Evolutionary conservation across 257 asterid species (phyloP).

Genomic region (Nicotiana attenuata): DNA sequence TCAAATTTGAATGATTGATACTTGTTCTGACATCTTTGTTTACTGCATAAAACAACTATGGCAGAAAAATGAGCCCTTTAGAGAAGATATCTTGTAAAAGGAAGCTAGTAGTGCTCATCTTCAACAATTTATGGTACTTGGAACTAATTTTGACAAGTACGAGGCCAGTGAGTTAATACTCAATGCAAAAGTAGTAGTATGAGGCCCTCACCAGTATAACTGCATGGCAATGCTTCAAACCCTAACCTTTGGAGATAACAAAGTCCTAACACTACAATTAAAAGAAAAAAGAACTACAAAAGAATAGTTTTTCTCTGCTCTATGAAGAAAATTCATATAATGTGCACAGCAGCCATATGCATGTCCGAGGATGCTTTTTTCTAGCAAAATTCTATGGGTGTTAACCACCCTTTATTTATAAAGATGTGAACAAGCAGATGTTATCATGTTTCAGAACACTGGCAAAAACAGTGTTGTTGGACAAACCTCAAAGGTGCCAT

Average conservation of each 20-base stretch:
- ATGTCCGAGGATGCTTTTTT: neutral
- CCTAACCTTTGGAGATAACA: neutral
- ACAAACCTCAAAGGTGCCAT: constrained; percentile 85
- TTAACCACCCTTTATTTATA: neutral
- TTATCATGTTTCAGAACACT: neutral
- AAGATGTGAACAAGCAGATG: neutral
- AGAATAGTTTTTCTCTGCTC: neutral
- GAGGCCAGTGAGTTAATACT: neutral
- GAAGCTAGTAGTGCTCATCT: neutral
- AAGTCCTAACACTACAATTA: neutral
- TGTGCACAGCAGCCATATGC: neutral
- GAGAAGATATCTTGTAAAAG: neutral
- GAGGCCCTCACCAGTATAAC: neutral
- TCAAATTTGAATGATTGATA: neutral
- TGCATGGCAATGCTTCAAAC: neutral
- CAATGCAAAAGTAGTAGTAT: neutral
- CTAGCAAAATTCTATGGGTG: neutral
- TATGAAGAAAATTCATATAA: neutral
- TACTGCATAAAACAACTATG: neutral
- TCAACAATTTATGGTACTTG: neutral
- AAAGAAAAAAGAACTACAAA: neutral
- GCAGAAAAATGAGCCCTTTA: neutral
- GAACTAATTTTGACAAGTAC: neutral
- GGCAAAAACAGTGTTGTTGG: neutral
- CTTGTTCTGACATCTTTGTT: neutral